A percentile compares a stretch with the other conserved stretches of the same genome.
phyloP scores from a whole-genome alignment of 352 stramenopile species.

The Phytophthora macrochlamydospora region DNA sequence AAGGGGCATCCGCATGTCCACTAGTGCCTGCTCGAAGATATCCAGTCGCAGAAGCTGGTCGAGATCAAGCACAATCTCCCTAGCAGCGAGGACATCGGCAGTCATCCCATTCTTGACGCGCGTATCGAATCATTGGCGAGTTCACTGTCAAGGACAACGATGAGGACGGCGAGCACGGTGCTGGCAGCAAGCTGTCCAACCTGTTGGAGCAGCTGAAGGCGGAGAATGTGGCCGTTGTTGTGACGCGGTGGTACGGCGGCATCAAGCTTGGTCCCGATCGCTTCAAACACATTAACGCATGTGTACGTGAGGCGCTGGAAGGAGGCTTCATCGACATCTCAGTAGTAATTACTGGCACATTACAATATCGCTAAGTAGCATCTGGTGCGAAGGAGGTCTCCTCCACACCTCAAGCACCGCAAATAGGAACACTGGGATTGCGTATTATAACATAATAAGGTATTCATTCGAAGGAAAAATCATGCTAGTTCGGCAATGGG shows the following conservation, averaged over 20 bases:
- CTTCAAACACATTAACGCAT: constrained; percentile 77
- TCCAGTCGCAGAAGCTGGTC: no score
- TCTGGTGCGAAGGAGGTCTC: no score
- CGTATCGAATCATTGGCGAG: constrained; percentile 79
- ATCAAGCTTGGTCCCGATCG: constrained; percentile 82
- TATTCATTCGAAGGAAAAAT: not conserved
- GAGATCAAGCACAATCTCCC: no score
- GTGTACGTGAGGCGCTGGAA: constrained; percentile 73
- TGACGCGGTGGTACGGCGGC: constrained; percentile 86
- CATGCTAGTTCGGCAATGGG: not conserved
- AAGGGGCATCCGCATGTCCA: no score
- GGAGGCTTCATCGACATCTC: constrained; percentile 53
- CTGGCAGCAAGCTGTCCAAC: constrained; percentile 82
- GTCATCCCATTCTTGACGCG: constrained; percentile 4
- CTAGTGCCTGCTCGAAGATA: no score
- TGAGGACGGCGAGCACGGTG: constrained; percentile 83
- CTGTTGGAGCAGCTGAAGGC: constrained; percentile 80
- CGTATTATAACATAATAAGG: no score
- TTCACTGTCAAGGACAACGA: constrained; percentile 87
- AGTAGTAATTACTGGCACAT: no score
- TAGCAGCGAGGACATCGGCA: no score
- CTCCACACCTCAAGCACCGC: no score
- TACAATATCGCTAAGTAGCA: no score
- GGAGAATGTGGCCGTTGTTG: constrained; percentile 83
- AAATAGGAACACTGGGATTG: no score